Percentiles rank a stretch among this genome's conserved stretches.
Evolutionary conservation across 164 flowering plant genomes (phyloP).

Genomic region (Vitis rotundifolia): DNA sequence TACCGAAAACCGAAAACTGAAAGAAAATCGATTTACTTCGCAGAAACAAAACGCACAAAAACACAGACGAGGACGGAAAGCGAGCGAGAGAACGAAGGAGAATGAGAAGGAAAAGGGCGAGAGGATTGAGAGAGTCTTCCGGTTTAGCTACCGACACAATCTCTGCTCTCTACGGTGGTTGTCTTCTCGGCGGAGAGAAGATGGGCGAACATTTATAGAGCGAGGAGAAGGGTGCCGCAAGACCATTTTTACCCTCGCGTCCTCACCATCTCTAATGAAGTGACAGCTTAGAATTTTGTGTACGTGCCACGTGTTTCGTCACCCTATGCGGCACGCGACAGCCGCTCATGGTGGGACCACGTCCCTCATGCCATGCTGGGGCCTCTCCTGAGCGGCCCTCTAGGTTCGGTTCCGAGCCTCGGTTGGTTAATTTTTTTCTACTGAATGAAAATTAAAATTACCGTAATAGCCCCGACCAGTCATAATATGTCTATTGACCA

Average conservation of each 20-base stretch:
- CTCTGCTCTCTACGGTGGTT: background rate
- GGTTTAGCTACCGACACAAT: too few relatives aligned
- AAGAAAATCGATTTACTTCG: too few relatives aligned
- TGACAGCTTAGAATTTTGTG: conserved; percentile 34
- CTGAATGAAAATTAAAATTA: too few relatives aligned
- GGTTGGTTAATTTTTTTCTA: conserved; percentile 14
- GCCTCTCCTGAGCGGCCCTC: conserved; percentile 13
- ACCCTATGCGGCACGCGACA: conserved; percentile 70
- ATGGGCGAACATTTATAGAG: conserved; percentile 4
- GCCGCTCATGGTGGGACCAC: conserved; percentile 61
- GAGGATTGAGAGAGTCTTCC: background rate
- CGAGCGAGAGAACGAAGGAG: too few relatives aligned
- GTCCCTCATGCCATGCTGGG: background rate
- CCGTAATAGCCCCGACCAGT: too few relatives aligned
- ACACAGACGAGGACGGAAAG: too few relatives aligned
- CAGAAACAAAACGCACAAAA: too few relatives aligned
- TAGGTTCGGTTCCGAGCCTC: conserved; percentile 65
- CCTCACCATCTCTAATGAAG: conserved; percentile 4
- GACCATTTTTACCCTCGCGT: background rate
- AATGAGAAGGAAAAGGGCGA: background rate
- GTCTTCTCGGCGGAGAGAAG: background rate
- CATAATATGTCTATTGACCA: too few relatives aligned
- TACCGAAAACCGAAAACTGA: too few relatives aligned
- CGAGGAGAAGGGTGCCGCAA: background rate
- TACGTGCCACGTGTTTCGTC: conserved; percentile 43